phyloP scores from a whole-genome alignment of 2,329 filamentous ascomycete genomes.

The Pseudogymnoascus sp. region DNA sequence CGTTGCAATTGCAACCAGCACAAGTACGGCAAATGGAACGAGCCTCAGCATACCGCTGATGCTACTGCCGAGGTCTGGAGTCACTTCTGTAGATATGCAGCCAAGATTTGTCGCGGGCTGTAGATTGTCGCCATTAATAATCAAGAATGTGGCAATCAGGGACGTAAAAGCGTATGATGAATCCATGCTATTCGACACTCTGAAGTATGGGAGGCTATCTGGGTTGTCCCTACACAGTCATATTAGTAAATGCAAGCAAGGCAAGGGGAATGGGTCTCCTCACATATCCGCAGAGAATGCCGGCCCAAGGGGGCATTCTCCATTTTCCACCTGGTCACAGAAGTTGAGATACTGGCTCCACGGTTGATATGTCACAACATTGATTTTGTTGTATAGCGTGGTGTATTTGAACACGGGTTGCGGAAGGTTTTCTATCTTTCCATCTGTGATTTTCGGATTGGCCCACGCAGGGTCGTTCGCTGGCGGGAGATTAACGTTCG shows the following conservation, averaged over 20 bases:
- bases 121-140: constrained; percentile 64
- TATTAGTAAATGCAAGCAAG: constrained; percentile 10
- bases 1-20: constrained; percentile 75
- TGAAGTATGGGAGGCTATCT: constrained; percentile 59
- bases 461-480: constrained; percentile 52
- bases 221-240: constrained; percentile 28
- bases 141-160: constrained; percentile 61
- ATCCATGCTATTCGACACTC: constrained; percentile 62
- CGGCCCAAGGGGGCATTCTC: constrained; percentile 66
- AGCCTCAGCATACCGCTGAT: constrained; percentile 64
- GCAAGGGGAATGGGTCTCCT: constrained; percentile 19
- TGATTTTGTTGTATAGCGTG: constrained; percentile 63
- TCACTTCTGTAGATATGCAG: constrained; percentile 75
- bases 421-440: constrained; percentile 68
- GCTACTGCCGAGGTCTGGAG: constrained; percentile 66
- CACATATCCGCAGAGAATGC: constrained; percentile 54
- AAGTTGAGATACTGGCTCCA: constrained; percentile 53
- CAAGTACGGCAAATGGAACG: constrained; percentile 67
- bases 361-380: constrained; percentile 70
- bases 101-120: constrained; percentile 53
- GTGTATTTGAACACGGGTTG: constrained; percentile 45
- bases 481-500: constrained; percentile 49
- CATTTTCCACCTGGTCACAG: constrained; percentile 55
- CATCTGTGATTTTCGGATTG: constrained; percentile 48
- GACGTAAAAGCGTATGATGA: constrained; percentile 85